Evolutionary conservation across 768 basidiomycete species (phyloP).

Genomic region (Boletus tylopilopsis): DNA sequence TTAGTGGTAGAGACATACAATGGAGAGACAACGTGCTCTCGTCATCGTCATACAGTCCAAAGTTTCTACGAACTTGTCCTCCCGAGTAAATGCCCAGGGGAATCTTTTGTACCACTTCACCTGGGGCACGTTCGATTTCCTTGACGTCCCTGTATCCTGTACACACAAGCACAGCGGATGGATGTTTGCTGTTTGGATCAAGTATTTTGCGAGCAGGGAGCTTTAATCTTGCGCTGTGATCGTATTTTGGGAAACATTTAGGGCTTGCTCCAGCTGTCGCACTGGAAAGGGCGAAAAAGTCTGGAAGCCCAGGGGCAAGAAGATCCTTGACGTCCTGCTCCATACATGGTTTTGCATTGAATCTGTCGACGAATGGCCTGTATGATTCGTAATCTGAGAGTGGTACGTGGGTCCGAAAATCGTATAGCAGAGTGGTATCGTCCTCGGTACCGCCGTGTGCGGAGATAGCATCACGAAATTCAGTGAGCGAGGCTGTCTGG

Average conservation of each 20-base stretch:
- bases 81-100: no score
- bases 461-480: constrained; percentile 10
- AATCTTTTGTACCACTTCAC: constrained; percentile 6
- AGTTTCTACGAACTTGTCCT: not conserved
- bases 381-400: constrained; percentile 12
- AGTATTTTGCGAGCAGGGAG: not conserved
- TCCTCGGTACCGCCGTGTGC: not conserved
- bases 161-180: not conserved
- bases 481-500: constrained; percentile 1
- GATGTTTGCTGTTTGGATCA: not conserved
- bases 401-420: constrained; percentile 6
- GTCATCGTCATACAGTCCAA: constrained; percentile 11
- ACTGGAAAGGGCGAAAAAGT: constrained; percentile 9
- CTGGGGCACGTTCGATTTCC: constrained; percentile 2
- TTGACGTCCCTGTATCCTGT: constrained; percentile 3
- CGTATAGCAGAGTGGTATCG: constrained; percentile 6
- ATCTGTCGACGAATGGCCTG: constrained; percentile 12
- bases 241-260: constrained; percentile 11
- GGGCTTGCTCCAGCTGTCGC: constrained; percentile 9
- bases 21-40: constrained; percentile 1
- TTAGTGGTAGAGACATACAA: not conserved
- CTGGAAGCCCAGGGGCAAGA: constrained; percentile 18
- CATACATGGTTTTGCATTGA: constrained; percentile 13
- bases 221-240: not conserved
- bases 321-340: constrained; percentile 13